phyloP scores from a whole-genome alignment of 768 basidiomycete species.

The Epithele typhae region DNA sequence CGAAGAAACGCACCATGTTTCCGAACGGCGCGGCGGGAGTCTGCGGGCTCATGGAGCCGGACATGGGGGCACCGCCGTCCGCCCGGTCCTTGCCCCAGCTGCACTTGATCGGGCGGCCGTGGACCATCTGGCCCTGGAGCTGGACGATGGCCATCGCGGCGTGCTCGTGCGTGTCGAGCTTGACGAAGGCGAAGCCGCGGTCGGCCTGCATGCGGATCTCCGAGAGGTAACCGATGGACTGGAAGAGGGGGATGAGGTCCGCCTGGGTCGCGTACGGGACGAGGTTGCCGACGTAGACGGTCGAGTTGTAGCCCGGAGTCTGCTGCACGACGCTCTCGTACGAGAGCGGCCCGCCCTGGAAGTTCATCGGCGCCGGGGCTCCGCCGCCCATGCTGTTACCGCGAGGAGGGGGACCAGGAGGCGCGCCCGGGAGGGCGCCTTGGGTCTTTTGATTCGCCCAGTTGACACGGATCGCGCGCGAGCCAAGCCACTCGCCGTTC shows the following conservation, averaged over 20 bases:
- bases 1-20: constrained; percentile 60
- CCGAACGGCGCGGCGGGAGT: constrained; percentile 64
- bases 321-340: constrained; percentile 94
- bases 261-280: constrained; percentile 97
- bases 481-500: constrained; percentile 99
- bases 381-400: constrained; percentile 34
- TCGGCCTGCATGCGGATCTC: constrained; percentile 99
- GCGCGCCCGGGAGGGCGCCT: constrained; percentile 35
- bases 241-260: constrained; percentile 96
- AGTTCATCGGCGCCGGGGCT: constrained; percentile 88
- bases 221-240: constrained; percentile 96
- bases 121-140: constrained; percentile 94
- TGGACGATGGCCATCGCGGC: constrained; percentile 98
- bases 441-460: constrained; percentile 99
- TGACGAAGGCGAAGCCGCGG: constrained; percentile 98
- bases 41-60: constrained; percentile 51
- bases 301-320: constrained; percentile 90
- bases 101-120: constrained; percentile 96
- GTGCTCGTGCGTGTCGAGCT: constrained; percentile 97
- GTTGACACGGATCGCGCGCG: constrained; percentile 97
- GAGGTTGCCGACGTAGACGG: constrained; percentile 98
- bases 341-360: constrained; percentile 82
- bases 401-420: constrained; percentile 3
- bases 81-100: constrained; percentile 98
- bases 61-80: constrained; percentile 57